These are phyloP conservation scores for Phytophthora vignae DNA, from an alignment of 352 stramenopile species.

Conservation along the genomic window DNA sequence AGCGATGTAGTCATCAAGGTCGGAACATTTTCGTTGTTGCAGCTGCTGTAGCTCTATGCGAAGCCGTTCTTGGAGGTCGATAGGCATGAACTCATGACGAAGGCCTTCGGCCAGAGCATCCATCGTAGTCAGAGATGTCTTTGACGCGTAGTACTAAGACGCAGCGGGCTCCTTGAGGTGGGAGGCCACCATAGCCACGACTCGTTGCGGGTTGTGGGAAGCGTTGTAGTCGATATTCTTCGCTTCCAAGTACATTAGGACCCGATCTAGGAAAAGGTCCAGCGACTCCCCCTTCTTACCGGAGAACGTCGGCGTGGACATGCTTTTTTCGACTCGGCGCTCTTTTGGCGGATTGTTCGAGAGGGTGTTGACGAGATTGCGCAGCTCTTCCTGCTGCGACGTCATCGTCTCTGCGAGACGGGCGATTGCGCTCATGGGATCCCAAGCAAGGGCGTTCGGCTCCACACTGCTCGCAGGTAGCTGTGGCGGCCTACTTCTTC, in stretches of 20 bases:
- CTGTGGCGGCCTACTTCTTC: background rate
- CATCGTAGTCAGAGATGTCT: background rate
- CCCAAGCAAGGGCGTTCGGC: background rate
- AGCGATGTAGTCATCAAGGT: background rate
- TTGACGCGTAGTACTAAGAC: background rate
- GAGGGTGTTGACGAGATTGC: background rate
- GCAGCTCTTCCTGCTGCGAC: background rate
- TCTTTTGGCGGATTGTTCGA: background rate
- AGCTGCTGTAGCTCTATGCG: background rate
- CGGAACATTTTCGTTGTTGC: background rate
- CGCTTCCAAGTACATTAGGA: background rate
- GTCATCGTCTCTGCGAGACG: background rate
- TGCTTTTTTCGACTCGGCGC: background rate
- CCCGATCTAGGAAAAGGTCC: background rate
- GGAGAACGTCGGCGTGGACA: background rate
- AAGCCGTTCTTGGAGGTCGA: background rate
- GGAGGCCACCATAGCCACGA: background rate
- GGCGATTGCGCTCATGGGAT: background rate
- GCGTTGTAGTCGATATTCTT: background rate
- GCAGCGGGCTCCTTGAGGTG: background rate
- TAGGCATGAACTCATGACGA: background rate
- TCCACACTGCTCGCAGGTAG: background rate
- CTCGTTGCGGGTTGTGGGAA: background rate
- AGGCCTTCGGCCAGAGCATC: background rate
- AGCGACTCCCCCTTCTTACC: background rate